A percentile compares a stretch with the other conserved stretches of the same genome.
These are phyloP conservation scores for Aspergillus amoenus DNA, from an alignment of 2,329 filamentous ascomycete species.

Conservation along the genomic window DNA sequence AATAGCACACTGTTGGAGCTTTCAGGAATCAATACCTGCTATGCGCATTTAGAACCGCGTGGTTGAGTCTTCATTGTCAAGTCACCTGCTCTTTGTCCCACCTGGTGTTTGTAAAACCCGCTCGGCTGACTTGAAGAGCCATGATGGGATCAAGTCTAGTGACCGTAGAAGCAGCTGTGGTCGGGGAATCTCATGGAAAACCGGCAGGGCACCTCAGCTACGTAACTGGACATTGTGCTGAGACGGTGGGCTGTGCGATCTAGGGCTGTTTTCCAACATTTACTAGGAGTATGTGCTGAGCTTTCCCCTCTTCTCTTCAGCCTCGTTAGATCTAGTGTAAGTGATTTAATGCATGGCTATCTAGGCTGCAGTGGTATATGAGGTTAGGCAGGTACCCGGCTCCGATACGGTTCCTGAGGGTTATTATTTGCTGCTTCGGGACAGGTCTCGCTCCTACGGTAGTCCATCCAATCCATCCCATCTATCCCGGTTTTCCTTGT, in stretches of 20 bases:
- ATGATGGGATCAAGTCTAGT: not conserved
- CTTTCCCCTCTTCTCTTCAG: not conserved
- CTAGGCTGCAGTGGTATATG: constrained; percentile 12
- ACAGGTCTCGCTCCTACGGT: not conserved
- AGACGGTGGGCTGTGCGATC: constrained; percentile 7
- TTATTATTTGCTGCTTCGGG: not conserved
- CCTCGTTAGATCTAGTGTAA: not conserved
- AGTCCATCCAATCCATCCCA: not conserved
- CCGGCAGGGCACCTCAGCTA: not conserved
- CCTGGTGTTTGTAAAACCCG: not conserved
- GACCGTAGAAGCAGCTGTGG: not conserved
- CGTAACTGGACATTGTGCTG: not conserved
- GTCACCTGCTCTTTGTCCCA: constrained; percentile 14
- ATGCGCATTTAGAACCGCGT: not conserved
- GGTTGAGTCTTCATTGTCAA: not conserved
- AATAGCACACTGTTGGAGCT: not conserved
- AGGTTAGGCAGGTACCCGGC: constrained; percentile 11
- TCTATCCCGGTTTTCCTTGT: not conserved
- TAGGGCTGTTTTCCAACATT: not conserved
- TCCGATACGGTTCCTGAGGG: not conserved
- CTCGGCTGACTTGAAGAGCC: constrained; percentile 22
- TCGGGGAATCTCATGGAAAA: not conserved
- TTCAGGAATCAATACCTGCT: not conserved
- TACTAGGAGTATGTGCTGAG: not conserved
- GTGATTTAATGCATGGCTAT: not conserved